Evolutionary conservation across 371 early-diverging fungal genomes (phyloP).

Genomic region (Mucor piriformis): DNA sequence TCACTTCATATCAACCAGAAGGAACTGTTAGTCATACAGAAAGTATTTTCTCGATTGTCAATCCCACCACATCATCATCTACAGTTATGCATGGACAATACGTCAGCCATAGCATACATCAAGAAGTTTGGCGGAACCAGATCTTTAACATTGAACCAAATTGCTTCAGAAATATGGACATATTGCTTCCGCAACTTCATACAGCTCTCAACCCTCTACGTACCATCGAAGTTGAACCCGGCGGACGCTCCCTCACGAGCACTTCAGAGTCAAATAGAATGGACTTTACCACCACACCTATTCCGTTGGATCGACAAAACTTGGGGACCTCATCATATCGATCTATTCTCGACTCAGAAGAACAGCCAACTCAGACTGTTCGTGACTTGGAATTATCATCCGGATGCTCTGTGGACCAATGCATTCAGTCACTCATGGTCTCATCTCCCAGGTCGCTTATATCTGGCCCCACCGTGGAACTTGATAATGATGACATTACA

Average conservation of each 20-base stretch:
- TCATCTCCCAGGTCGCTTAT: no score
- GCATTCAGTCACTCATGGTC: no score
- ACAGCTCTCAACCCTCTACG: not conserved
- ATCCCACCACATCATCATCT: not conserved
- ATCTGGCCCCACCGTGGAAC: no score
- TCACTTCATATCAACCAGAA: no score
- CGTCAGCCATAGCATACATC: not conserved
- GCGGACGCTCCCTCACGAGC: not conserved
- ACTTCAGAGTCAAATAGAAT: not conserved
- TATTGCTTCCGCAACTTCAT: not conserved
- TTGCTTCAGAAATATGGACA: not conserved
- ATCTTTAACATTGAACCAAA: not conserved
- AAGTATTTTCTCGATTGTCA: not conserved
- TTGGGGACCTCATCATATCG: no score
- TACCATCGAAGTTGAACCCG: not conserved
- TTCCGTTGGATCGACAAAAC: no score
- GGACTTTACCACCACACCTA: not conserved
- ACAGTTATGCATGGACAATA: not conserved
- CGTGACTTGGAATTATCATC: no score
- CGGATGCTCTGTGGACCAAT: no score
- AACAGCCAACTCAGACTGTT: no score
- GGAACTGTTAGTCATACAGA: no score
- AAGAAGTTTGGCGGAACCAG: not conserved
- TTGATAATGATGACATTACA: no score
- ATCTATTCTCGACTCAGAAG: no score